Evolutionary conservation across 257 asterid species (phyloP), one percentile per base, ranked within the genome.

Genomic region (Cinchona pubescens): DNA sequence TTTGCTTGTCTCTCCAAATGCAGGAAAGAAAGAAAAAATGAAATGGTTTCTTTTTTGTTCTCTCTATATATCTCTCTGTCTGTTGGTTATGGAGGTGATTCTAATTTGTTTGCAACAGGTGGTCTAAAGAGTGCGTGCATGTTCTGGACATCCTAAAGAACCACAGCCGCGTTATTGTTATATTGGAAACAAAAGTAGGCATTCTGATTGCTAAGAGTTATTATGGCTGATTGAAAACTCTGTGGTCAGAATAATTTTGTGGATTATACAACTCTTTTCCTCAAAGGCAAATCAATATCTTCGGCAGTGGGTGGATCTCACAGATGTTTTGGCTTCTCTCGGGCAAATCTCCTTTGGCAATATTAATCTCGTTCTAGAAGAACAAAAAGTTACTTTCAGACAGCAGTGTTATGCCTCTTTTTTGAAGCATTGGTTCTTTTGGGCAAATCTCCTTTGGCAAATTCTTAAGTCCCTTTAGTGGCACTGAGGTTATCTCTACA

Each of bases 271-370:
- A 71, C 75, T 76, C 38, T 80, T 75, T 71, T 55, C 79, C 53
- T 42, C 45, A 72, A n/a, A 48, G 78, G 81, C 75, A 67, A 81
- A 78, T 78, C 76, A 67, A 23, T 72, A 66, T 60, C 67, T 86
- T 82, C 69, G 86, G 84, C 80, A 80, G 76, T 55, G 40, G 72
- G 74, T 82, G 78, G 65, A 77, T 84, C 82, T 67, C 79, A 66
- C 46, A 27, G 43, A 67, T 63, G 19, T 59, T 62, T 79, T 65
- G 59, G 79, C 62, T 78, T 75, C 75, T 67, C 60, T 80, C n/a
- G 84, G 90, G 86, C 86, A 87, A 83, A 83, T 89, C 91, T 89
- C 86, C 91, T 89, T 87, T 85, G 90, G 93, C 90, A 90, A 81
- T 74, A 61, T 59, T 18, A 46, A 76, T 42, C 68, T 83, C 76